These are phyloP conservation scores for Fusarium sp. DNA, from an alignment of 2,329 filamentous ascomycete species.

Conservation along the genomic window DNA sequence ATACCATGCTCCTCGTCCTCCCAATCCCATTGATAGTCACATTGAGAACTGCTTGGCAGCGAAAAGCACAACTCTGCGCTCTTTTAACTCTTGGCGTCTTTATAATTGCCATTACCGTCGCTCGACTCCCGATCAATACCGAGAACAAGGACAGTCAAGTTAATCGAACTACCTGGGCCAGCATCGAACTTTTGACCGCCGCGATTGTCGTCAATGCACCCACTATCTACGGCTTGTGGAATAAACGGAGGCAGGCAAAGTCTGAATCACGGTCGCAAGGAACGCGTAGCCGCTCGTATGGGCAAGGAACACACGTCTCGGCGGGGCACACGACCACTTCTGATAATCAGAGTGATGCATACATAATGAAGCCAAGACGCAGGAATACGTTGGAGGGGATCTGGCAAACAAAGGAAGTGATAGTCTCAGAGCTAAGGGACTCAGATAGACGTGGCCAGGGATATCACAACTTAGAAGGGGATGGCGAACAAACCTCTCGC, in stretches of 20 bases:
- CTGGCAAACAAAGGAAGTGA: too few relatives aligned
- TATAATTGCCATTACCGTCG: constrained; percentile 58
- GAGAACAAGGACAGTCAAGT: constrained; percentile 53
- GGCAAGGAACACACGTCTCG: too few relatives aligned
- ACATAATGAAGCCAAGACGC: too few relatives aligned
- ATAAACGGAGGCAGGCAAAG: constrained; percentile 33
- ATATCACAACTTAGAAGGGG: too few relatives aligned
- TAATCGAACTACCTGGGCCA: constrained; percentile 57
- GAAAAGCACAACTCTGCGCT: constrained; percentile 52
- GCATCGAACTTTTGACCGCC: constrained; percentile 54
- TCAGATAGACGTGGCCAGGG: too few relatives aligned
- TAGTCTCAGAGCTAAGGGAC: too few relatives aligned
- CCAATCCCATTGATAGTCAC: constrained; percentile 49
- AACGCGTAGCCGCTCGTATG: background rate
- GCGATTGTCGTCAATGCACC: constrained; percentile 57
- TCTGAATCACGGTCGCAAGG: background rate
- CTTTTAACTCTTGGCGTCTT: constrained; percentile 58
- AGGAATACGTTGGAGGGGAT: too few relatives aligned
- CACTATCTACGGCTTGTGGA: constrained; percentile 55
- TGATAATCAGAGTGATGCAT: too few relatives aligned
- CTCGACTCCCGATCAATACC: constrained; percentile 57
- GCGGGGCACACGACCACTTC: too few relatives aligned
- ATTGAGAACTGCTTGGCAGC: constrained; percentile 48
- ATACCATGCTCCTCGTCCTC: constrained; percentile 48
- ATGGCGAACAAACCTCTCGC: too few relatives aligned